Conservation (phyloP, 805 yeast species). For the Candida hispaniensis region DNA sequence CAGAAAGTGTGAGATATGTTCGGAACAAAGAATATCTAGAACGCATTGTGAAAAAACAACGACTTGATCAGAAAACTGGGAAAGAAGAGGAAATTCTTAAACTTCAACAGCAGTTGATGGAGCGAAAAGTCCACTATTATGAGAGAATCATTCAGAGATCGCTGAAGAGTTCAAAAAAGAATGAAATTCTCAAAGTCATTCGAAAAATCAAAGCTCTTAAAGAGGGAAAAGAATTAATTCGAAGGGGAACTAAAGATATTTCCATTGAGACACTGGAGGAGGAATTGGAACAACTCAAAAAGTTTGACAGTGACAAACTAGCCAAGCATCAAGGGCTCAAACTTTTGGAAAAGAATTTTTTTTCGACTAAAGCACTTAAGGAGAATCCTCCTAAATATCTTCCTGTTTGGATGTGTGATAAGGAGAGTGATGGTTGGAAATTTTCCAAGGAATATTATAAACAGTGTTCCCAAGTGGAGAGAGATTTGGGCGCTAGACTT, state of each 20-base stretch:
- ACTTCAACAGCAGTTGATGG: constrained; percentile 4
- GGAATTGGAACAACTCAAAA: constrained; percentile 21
- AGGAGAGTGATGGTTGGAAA: constrained; percentile 17
- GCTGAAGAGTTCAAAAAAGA: constrained; percentile 8
- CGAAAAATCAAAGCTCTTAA: constrained; percentile 1
- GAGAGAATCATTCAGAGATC: constrained; percentile 6
- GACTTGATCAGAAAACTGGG: constrained; percentile 9
- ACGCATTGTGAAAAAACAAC: constrained; percentile 12
- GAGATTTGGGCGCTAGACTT: constrained; percentile 22
- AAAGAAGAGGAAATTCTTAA: constrained; percentile 2
- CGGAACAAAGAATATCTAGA: constrained; percentile 5
- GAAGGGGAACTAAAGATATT: constrained; percentile 9
- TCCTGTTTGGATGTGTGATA: constrained; percentile 5
- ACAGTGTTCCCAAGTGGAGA: constrained; percentile 10
- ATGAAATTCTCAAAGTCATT: constrained; percentile 1
- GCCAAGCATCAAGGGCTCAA: constrained; percentile 2
- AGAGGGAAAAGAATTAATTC: constrained; percentile 4
- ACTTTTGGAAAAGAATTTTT: constrained; percentile 18
- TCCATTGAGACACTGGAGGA: constrained; percentile 4
- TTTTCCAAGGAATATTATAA: constrained; percentile 15
- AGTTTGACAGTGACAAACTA: constrained; percentile 17
- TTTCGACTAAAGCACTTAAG: constrained; percentile 15
- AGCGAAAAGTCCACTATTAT: constrained; percentile 8
- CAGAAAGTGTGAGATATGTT: constrained; percentile 6
- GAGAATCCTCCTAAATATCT: constrained; percentile 16